Evolutionary conservation across 495 filamentous ascomycete species (phyloP).

Genomic region (Daldinia decipiens): DNA sequence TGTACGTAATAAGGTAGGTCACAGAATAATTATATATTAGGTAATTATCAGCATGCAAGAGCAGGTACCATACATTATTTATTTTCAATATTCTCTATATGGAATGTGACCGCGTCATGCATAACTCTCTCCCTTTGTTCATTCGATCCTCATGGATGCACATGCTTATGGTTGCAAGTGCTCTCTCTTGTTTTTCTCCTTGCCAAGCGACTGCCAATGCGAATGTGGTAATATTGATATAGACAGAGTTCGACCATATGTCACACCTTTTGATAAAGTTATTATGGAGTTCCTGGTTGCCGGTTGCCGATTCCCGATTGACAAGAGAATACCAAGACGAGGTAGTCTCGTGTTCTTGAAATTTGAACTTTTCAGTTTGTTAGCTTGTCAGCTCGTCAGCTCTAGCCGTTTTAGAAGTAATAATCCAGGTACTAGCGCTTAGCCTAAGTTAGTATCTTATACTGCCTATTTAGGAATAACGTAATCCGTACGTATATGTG

Average conservation of each 20-base stretch:
- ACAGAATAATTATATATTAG: not conserved
- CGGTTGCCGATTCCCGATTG: conserved; percentile 28
- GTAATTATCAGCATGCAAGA: too few relatives aligned
- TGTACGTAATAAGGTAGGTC: not conserved
- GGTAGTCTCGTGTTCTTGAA: conserved; percentile 36
- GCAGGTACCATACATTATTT: not conserved
- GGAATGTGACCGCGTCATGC: conserved; percentile 5
- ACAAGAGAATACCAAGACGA: conserved; percentile 30
- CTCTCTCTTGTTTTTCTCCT: not conserved
- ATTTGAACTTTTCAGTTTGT: conserved; percentile 16
- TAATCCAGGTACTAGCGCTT: conserved; percentile 1
- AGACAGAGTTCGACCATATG: not conserved
- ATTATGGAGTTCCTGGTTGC: conserved; percentile 15
- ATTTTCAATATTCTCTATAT: not conserved
- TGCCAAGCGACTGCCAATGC: conserved; percentile 2
- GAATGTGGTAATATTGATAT: not conserved
- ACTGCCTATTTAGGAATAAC: not conserved
- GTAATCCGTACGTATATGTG: too few relatives aligned
- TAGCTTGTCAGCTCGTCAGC: not conserved
- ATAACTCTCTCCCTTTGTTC: not conserved
- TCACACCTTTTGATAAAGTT: conserved; percentile 11
- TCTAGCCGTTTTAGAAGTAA: conserved; percentile 1
- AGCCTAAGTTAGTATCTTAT: not conserved
- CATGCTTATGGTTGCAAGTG: not conserved
- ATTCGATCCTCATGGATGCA: not conserved